Evolutionary conservation across 805 yeast species (phyloP).

Genomic region (Tetrapisispora namnaoensis): DNA sequence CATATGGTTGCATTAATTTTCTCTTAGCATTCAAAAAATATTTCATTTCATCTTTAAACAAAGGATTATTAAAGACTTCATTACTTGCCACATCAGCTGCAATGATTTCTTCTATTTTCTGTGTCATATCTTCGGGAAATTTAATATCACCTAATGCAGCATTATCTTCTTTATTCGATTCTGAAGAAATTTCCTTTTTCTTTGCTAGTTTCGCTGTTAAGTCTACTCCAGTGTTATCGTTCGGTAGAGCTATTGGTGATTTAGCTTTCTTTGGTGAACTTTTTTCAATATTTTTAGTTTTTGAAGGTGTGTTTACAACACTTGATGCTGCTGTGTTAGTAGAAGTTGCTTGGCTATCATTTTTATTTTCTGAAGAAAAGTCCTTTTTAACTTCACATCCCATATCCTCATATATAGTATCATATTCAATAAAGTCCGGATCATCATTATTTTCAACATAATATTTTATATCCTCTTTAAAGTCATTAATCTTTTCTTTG

Average conservation of each 20-base stretch:
- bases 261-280: slow-evolving; percentile 1
- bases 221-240: not conserved
- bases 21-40: slow-evolving; percentile 24
- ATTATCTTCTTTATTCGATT: not conserved
- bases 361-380: not conserved
- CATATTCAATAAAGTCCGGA: slow-evolving; percentile 88
- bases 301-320: slow-evolving; percentile 9
- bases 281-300: not conserved
- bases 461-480: slow-evolving; percentile 84
- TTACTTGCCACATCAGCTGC: slow-evolving; percentile 17
- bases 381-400: slow-evolving; percentile 42
- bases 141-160: slow-evolving; percentile 5
- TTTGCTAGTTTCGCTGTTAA: not conserved
- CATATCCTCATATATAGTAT: slow-evolving; percentile 80
- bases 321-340: slow-evolving; percentile 19
- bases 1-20: slow-evolving; percentile 22
- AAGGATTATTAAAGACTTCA: slow-evolving; percentile 21
- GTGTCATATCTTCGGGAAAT: slow-evolving; percentile 23
- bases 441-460: slow-evolving; percentile 91
- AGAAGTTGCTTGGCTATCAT: not conserved
- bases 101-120: slow-evolving; percentile 22
- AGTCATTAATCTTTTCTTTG: slow-evolving; percentile 62
- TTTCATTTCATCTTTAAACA: slow-evolving; percentile 24
- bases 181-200: not conserved
- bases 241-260: not conserved